Base-by-base conservation (phyloP, 306 rosid species). In the Arachis stenosperma region DNA sequence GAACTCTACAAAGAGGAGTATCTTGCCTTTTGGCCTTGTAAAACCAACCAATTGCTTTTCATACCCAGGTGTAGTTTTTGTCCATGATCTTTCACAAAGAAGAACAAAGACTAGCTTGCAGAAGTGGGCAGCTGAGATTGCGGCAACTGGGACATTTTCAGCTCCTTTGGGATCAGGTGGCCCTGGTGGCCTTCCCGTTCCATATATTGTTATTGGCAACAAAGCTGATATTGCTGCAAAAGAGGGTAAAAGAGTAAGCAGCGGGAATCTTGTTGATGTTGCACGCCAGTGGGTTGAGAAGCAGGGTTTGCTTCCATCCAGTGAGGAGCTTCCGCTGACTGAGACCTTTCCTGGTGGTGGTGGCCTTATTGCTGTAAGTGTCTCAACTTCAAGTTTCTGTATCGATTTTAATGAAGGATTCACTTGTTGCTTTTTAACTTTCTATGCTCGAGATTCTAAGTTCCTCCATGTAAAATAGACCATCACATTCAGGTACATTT, bases 211-310 rank as follows among this genome's bases (percentile, higher is more conserved):
- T 75, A 83, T 95, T 22, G 99, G 98, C 44, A 95, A 95, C 86
- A 95, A 95, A 84, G 96, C 87, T 77, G 99, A 95, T 87, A 78
- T 95, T 73, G 97, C 94, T 70, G 89, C 96, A 73, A 92, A 91
- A 74, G 97, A 94, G 86, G 97, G 97, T 78, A 80, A 86, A 15
- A 74, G 88, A 82, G 98, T 88, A 86, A 95, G 99, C 81, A 90
- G 90, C 67, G 99, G 99, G 29, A 95, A 91, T 88, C 98, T 95
- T 76, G 98, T 95, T 78, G 99, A 95, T 15, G 97, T 54, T 75
- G 99, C 99, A 75, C 98, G 98, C 56, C 99, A 91, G 47, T 95
- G 99, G 99, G 99, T 91, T 15, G 99, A 91, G 85, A 95, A 91
- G 89, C 98, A 95, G 86, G 99, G 99, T 80, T 81, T 95, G 80